Evolutionary conservation across 2,329 filamentous ascomycete species (phyloP), one percentile per base, ranked within the genome.

Genomic region (Exophiala calicioides): DNA sequence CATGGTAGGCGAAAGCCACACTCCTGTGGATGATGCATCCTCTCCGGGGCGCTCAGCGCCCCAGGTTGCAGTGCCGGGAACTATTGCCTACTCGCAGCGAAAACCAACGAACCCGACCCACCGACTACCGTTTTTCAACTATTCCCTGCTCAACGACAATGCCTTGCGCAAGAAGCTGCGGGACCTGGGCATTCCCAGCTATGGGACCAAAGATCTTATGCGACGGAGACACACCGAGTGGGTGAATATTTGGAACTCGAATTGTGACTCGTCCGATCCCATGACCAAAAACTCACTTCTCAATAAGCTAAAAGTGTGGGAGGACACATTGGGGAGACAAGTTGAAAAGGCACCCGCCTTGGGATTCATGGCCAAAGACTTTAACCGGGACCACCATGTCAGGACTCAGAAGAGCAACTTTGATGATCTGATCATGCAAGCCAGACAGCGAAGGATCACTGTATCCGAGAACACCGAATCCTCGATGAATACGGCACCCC

Each of bases 221-320:
- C 85, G 91, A 63, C 80, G 78, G 56, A 80, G 94, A 13, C 90
- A 97, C 61, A 88, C 81, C 18, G 93, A 98, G 67, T 98, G 90
- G 90, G 78, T 93, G 40, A 96, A 93, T 27, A 71, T 98, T 13
- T 96, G 89, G 86, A 98, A 98, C 65, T 88, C 94, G 8, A 98
- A 98, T 64, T 95, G 90, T 68, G 93, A 98, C 66, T 86, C 90
- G 2, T 79, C 79, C 26, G 73, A 74, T 1, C 89, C 89, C 0
- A 86, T 85, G 62, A 74, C 75, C 8, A 88, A 87, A 54, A 62
- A 70, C 5, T 84, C 93, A 47, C 67, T 98, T 3, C 68, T 95
- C 12, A 80, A 79, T 10, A 91, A 97, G 50, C 67, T 98, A 9
- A 86, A 91, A 16, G 68, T 80, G 1, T 97, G 93, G 91, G 93